Percentiles rank a stretch among this genome's conserved stretches.
phyloP scores from a whole-genome alignment of 805 yeast species.

The Saccharomycopsis vini region DNA sequence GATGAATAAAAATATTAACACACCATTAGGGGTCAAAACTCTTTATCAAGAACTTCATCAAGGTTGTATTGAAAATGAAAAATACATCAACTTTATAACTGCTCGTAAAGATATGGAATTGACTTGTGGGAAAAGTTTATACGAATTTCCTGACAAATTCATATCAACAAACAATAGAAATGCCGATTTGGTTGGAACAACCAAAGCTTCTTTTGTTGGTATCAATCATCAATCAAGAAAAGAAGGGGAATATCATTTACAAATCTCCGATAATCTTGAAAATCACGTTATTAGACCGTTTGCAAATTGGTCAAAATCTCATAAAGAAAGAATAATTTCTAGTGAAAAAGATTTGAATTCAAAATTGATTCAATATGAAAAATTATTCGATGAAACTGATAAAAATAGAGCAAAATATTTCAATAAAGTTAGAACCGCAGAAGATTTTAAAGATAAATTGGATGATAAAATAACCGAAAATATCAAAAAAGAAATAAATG shows the following conservation, averaged over 20 bases:
- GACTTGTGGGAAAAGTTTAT: slow-evolving; percentile 50
- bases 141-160: slow-evolving; percentile 30
- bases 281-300: slow-evolving; percentile 61
- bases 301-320: slow-evolving; percentile 65
- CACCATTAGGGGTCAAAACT: slow-evolving; percentile 33
- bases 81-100: slow-evolving; percentile 54
- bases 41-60: slow-evolving; percentile 45
- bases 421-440: slow-evolving; percentile 67
- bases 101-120: slow-evolving; percentile 67
- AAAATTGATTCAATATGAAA: slow-evolving; percentile 45
- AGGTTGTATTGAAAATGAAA: slow-evolving; percentile 52
- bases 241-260: slow-evolving; percentile 52
- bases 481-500: slow-evolving; percentile 3
- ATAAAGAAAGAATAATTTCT: slow-evolving; percentile 53
- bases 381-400: slow-evolving; percentile 38
- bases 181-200: slow-evolving; percentile 44
- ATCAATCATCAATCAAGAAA: slow-evolving; percentile 42
- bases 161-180: slow-evolving; percentile 37
- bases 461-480: slow-evolving; percentile 31
- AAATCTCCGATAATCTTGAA: slow-evolving; percentile 54
- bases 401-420: slow-evolving; percentile 58
- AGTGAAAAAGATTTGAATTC: slow-evolving; percentile 45
- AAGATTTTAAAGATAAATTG: slow-evolving; percentile 47
- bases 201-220: slow-evolving; percentile 54
- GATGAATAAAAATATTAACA: background rate